phyloP scores from a whole-genome alignment of 805 yeast genomes.

The Cyberlindnera euphorbiae region DNA sequence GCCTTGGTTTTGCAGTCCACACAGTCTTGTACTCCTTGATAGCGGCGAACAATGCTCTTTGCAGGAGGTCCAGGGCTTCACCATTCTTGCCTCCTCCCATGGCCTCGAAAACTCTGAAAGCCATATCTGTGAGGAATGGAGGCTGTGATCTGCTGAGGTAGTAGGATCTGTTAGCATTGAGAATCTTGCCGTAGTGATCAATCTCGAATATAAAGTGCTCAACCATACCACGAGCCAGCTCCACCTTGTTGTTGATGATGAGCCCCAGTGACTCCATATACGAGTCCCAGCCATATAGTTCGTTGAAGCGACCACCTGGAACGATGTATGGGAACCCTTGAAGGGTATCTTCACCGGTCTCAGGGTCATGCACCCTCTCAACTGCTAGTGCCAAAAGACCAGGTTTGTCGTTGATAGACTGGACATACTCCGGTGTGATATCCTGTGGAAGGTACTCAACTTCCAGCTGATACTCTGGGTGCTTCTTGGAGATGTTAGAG shows the following conservation, averaged over 20 bases:
- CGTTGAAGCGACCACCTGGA: conserved; percentile 97
- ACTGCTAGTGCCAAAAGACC: conserved; percentile 83
- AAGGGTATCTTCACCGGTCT: conserved; percentile 43
- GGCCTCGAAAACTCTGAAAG: conserved; percentile 58
- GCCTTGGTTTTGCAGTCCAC: conserved; percentile 75
- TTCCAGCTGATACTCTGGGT: conserved; percentile 57
- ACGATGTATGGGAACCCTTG: conserved; percentile 83
- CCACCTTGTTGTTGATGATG: conserved; percentile 56
- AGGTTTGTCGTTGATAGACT: conserved; percentile 73
- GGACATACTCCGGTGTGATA: conserved; percentile 73
- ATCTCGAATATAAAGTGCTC: conserved; percentile 90
- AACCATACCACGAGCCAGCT: conserved; percentile 83
- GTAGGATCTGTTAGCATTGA: conserved; percentile 91
- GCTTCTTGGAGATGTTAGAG: conserved; percentile 41
- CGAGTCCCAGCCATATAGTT: conserved; percentile 97
- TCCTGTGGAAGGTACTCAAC: conserved; percentile 72
- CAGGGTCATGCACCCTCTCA: conserved; percentile 46
- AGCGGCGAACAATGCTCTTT: conserved; percentile 68
- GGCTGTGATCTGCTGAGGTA: conserved; percentile 93
- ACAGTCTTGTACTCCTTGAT: conserved; percentile 79
- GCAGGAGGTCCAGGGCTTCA: conserved; percentile 55
- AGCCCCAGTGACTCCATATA: conserved; percentile 88
- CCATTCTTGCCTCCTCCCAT: conserved; percentile 44
- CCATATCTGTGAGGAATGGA: conserved; percentile 94
- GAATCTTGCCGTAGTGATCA: conserved; percentile 81